Evolutionary conservation across 164 flowering plant genomes (phyloP), one percentile per base, ranked within the genome.

Genomic region (Malania oleifera): DNA sequence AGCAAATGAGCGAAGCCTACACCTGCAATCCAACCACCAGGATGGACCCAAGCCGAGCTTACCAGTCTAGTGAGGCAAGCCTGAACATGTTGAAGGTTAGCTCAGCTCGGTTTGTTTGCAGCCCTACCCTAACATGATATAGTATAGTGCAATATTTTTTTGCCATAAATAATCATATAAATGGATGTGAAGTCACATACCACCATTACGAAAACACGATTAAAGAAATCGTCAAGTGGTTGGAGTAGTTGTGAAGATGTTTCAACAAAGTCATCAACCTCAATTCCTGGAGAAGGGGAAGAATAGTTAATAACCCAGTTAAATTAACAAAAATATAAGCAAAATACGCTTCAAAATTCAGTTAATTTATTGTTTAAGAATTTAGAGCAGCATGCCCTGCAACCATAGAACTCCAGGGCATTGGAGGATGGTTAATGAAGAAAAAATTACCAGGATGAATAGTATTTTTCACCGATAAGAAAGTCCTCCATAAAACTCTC

Each of bases 151-250:
- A 41, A 4, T 13, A 35, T 54, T 54, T 37, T 12, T 20, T 35
- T 22, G n/a, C 8, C 20, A 15, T 25, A 15, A 39, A 4, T 43
- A 41, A 3, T 52, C 11, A 9, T 3, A 37, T 17, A 47, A 46
- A 17, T 12, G 41, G 20, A 64, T 13, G 60, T 39, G 40, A 40
- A 46, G 37, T 23, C 58, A 63, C 96, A 39, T 89, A 93, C 98
- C 96, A 88, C 98, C 98, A 93, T 90, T 18, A 93, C 98, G 66
- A 89, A 93, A 49, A 93, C 97, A 53, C 79, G 37, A 56, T 84
- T 75, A 65, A 93, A 93, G 77, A 93, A 93, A 65, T 84, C 78
- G 53, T 86, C 95, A 15, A 93, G 86, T 28, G 98, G 98, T 37
- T 87, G 82, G 52, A 87, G 22, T 51, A 93, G 83, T 54, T 72